Evolutionary conservation across 345 rosid genomes (phyloP).

Genomic region (Lepidium africanum): DNA sequence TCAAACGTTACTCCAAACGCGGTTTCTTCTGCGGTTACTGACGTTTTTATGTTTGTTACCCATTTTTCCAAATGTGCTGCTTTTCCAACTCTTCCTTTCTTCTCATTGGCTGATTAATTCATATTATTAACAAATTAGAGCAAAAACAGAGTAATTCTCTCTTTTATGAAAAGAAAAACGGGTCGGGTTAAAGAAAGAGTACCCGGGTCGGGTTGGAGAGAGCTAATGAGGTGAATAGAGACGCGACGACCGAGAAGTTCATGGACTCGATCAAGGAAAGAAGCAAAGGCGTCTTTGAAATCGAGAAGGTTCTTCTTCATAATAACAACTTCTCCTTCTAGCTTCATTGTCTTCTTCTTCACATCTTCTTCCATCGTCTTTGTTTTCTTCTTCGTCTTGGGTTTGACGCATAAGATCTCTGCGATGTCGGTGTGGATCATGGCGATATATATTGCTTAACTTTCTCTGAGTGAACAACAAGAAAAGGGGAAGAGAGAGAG

Average conservation of each 20-base stretch:
- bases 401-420: conserved; percentile 35
- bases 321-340: conserved; percentile 46
- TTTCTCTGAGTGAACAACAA: conserved; percentile 20
- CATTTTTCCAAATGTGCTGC: conserved; percentile 60
- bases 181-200: background rate
- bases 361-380: conserved; percentile 1
- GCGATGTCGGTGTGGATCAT: conserved; percentile 23
- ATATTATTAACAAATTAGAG: background rate
- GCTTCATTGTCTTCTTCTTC: conserved; percentile 25
- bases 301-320: conserved; percentile 79
- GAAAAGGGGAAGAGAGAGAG: conserved; percentile 12
- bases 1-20: conserved; percentile 45
- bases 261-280: conserved; percentile 53
- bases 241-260: conserved; percentile 64
- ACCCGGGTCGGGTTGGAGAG: conserved; percentile 56
- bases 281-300: conserved; percentile 54
- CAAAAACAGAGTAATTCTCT: background rate
- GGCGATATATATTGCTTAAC: conserved; percentile 22
- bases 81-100: conserved; percentile 50
- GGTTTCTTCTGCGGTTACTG: conserved; percentile 48
- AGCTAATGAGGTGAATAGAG: conserved; percentile 56
- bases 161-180: too few species aligned
- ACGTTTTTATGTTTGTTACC: conserved; percentile 36
- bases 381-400: conserved; percentile 18
- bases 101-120: conserved; percentile 37